phyloP scores from a whole-genome alignment of 2,329 filamentous ascomycete species.

The Diplocarpon mali region DNA sequence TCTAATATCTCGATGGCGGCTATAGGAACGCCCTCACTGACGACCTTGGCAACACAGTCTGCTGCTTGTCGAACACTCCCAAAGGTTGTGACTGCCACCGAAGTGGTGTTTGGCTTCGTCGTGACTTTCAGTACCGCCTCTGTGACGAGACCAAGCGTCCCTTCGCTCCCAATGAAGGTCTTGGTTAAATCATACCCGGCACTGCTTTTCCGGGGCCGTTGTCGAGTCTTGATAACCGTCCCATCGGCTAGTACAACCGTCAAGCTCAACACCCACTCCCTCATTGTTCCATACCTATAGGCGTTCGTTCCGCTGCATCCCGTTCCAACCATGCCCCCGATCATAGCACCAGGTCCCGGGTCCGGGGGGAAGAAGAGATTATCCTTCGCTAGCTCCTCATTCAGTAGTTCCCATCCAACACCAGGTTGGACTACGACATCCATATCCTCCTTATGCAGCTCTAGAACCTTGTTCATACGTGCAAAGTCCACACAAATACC shows the following conservation, averaged over 20 bases:
- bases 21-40: constrained; percentile 69
- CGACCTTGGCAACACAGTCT: constrained; percentile 67
- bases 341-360: constrained; percentile 83
- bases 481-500: constrained; percentile 81
- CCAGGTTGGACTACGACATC: constrained; percentile 71
- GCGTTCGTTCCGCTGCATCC: constrained; percentile 72
- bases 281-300: constrained; percentile 89
- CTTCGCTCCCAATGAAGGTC: constrained; percentile 83
- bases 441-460: constrained; percentile 65
- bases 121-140: constrained; percentile 85
- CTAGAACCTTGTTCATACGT: constrained; percentile 72
- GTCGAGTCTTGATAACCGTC: constrained; percentile 79
- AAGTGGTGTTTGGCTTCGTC: constrained; percentile 66
- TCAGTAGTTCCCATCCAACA: constrained; percentile 77
- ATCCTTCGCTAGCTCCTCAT: constrained; percentile 61
- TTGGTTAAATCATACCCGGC: constrained; percentile 88
- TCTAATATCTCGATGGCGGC: constrained; percentile 90
- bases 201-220: constrained; percentile 78
- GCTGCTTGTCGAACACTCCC: constrained; percentile 30
- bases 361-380: constrained; percentile 88
- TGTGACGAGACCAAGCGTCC: constrained; percentile 81
- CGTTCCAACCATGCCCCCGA: constrained; percentile 78
- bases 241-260: constrained; percentile 87
- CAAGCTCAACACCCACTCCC: constrained; percentile 80
- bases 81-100: constrained; percentile 66